phyloP scores from a whole-genome alignment of 1,139 yeast species.

The Starmera stellimalicola region DNA sequence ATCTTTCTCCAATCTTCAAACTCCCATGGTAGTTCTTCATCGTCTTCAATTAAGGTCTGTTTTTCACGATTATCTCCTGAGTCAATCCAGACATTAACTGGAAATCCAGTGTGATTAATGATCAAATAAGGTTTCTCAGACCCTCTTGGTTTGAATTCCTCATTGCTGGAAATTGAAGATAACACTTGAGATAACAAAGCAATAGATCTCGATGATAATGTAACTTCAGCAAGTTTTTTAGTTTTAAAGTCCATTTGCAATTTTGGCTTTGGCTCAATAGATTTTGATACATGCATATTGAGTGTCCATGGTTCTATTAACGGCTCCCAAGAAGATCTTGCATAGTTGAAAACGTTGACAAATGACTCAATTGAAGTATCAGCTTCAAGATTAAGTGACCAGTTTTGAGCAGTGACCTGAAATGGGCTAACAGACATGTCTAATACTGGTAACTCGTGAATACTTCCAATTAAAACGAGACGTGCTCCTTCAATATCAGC shows the following conservation, averaged over 20 bases:
- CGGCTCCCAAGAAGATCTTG: slow-evolving; percentile 96
- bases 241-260: slow-evolving; percentile 58
- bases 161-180: slow-evolving; percentile 45
- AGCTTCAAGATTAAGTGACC: slow-evolving; percentile 84
- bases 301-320: slow-evolving; percentile 83
- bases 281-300: slow-evolving; percentile 57
- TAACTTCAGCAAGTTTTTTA: slow-evolving; percentile 66
- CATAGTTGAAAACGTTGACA: slow-evolving; percentile 79
- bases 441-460: slow-evolving; percentile 85
- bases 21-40: slow-evolving; percentile 66
- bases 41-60: slow-evolving; percentile 34
- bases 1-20: slow-evolving; percentile 90
- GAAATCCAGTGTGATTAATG: slow-evolving; percentile 77
- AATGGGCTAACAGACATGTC: slow-evolving; percentile 77
- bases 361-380: slow-evolving; percentile 60
- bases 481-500: slow-evolving; percentile 77
- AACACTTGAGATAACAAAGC: slow-evolving; percentile 68
- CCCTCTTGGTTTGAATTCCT: slow-evolving; percentile 57
- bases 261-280: slow-evolving; percentile 21
- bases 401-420: slow-evolving; percentile 61
- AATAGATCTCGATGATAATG: slow-evolving; percentile 73
- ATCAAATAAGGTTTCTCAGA: slow-evolving; percentile 77
- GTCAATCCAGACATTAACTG: slow-evolving; percentile 71
- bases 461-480: slow-evolving; percentile 83
- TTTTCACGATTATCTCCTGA: slow-evolving; percentile 21